These are phyloP conservation scores for Mycena sp. DNA, from an alignment of 1,284 basidiomycete genomes.

Conservation along the genomic window DNA sequence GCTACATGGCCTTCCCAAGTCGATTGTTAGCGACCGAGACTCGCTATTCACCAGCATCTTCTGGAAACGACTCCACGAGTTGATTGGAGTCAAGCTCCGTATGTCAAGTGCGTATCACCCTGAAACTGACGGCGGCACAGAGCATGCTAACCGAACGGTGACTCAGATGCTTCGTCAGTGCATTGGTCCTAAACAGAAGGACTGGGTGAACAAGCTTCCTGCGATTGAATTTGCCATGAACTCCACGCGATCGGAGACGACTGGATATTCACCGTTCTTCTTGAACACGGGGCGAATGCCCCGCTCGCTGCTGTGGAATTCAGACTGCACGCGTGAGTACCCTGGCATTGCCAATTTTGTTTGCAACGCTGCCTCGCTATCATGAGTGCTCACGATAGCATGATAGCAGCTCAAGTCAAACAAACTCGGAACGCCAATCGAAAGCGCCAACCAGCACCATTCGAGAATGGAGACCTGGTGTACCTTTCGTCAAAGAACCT, in stretches of 20 bases:
- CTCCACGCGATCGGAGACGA: no score
- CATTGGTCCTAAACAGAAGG: no score
- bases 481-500: no score
- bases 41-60: no score
- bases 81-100: slow-evolving; percentile 43
- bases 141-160: no score
- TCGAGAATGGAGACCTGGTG: no score
- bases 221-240: no score
- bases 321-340: slow-evolving; percentile 40
- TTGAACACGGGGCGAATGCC: slow-evolving; percentile 44
- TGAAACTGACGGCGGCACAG: no score
- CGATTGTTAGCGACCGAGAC: slow-evolving; percentile 52
- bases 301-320: slow-evolving; percentile 33
- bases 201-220: no score
- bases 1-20: slow-evolving; percentile 47
- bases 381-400: slow-evolving; percentile 17
- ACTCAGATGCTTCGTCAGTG: no score
- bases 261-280: slow-evolving; percentile 46
- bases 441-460: not conserved
- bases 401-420: slow-evolving; percentile 21
- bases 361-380: slow-evolving; percentile 12
- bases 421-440: slow-evolving; percentile 26
- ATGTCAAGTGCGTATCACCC: no score
- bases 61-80: slow-evolving; percentile 45
- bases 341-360: not conserved